A percentile compares a stretch with the other conserved stretches of the same genome.
These are phyloP conservation scores for Cyclocybe cylindracea DNA, from an alignment of 768 basidiomycete genomes.

Conservation along the genomic window DNA sequence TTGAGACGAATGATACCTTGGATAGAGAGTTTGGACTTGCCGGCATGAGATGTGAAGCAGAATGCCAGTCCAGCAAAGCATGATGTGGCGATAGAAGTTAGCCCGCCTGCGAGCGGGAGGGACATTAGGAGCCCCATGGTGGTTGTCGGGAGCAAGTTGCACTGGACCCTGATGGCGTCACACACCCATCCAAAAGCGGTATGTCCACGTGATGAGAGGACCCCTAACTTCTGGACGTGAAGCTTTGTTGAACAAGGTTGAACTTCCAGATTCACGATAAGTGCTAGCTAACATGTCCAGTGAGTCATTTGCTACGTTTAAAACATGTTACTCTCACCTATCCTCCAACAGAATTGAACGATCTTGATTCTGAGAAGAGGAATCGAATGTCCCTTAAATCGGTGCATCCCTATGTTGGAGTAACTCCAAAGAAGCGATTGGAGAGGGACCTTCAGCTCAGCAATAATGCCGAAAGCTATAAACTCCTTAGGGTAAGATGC, in stretches of 20 bases:
- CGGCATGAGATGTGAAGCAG: constrained; percentile 85
- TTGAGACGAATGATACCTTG: not conserved
- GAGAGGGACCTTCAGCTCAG: too few species aligned
- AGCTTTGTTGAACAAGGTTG: not conserved
- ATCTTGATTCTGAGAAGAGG: too few species aligned
- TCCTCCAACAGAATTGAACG: too few species aligned
- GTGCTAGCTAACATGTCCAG: not conserved
- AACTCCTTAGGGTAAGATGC: too few species aligned
- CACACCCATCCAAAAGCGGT: too few species aligned
- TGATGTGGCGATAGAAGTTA: constrained; percentile 77
- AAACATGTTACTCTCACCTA: too few species aligned
- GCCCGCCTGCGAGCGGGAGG: constrained; percentile 66
- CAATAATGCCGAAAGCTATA: too few species aligned
- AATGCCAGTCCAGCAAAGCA: constrained; percentile 83
- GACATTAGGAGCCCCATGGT: constrained; percentile 77
- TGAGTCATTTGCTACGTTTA: not conserved
- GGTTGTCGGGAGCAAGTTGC: not conserved
- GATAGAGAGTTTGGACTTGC: constrained; percentile 35
- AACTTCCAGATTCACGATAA: too few species aligned
- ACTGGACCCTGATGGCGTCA: not conserved
- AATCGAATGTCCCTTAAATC: too few species aligned
- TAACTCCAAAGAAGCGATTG: too few species aligned
- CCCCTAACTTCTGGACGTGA: not conserved
- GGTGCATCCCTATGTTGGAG: too few species aligned
- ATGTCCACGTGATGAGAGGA: too few species aligned